A percentile compares a stretch with the other conserved stretches of the same genome.
Conservation (phyloP, 139 green algal genomes). For the Asterochloris erici region DNA sequence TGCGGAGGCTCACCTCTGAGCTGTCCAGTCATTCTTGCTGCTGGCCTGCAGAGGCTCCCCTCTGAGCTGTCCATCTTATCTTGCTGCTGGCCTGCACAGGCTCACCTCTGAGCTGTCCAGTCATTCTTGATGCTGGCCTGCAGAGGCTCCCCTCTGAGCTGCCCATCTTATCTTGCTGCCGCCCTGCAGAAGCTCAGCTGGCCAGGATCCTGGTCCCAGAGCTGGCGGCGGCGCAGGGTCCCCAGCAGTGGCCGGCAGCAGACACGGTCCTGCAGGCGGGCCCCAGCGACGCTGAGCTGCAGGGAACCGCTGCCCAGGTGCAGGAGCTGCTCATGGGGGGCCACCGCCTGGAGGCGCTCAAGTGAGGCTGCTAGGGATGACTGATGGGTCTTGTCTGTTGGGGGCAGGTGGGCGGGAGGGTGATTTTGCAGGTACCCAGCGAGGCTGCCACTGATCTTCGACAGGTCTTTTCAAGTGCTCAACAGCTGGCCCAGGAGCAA, state of each 20-base stretch:
- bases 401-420: no score
- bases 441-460: no score
- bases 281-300: background rate
- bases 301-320: conserved; percentile 32
- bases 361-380: conserved; percentile 1
- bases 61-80: no score
- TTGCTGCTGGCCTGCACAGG: no score
- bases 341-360: conserved; percentile 42
- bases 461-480: no score
- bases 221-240: background rate
- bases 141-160: background rate
- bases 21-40: no score
- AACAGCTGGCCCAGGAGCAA: no score
- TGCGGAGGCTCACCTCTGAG: conserved; percentile 19
- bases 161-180: background rate
- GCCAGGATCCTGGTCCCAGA: background rate
- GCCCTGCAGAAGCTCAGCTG: conserved; percentile 12
- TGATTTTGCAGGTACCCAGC: no score
- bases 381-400: background rate
- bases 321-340: conserved; percentile 59
- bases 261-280: conserved; percentile 9
- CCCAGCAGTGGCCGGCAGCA: background rate
- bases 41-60: no score
- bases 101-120: no score
- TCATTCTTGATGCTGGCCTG: background rate